These are phyloP conservation scores for Cordyceps sp. DNA, from an alignment of 2,329 filamentous ascomycete genomes.

Conservation along the genomic window DNA sequence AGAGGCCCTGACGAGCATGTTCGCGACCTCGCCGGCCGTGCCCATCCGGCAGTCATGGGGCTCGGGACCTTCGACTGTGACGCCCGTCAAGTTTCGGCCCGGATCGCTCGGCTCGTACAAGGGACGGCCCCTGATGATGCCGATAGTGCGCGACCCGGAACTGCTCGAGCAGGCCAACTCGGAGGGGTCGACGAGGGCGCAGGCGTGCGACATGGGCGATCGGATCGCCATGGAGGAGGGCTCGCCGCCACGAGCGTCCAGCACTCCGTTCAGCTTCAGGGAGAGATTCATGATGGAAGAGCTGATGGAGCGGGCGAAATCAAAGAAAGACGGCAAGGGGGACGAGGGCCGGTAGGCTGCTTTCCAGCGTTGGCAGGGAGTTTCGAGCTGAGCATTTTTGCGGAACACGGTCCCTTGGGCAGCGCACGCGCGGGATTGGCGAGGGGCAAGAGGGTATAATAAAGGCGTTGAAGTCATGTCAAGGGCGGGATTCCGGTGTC, in stretches of 20 bases:
- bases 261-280: conserved; percentile 28
- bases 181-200: conserved; percentile 29
- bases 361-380: conserved; percentile 2
- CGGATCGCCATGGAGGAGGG: conserved; percentile 29
- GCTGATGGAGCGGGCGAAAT: conserved; percentile 15
- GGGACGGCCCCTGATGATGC: conserved; percentile 33
- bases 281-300: conserved; percentile 33
- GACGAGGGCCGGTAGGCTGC: conserved; percentile 6
- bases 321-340: conserved; percentile 4
- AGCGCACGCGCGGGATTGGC: conserved; percentile 7
- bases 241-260: conserved; percentile 25
- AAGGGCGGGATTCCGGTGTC: conserved; percentile 1
- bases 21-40: conserved; percentile 27
- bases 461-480: conserved; percentile 12
- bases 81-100: conserved; percentile 16
- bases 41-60: conserved; percentile 11
- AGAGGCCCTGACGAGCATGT: conserved; percentile 9
- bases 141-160: conserved; percentile 30
- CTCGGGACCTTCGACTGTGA: conserved; percentile 11
- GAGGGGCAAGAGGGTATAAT: conserved; percentile 8
- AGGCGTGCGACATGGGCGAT: conserved; percentile 37
- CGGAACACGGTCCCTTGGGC: conserved; percentile 2
- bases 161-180: conserved; percentile 30
- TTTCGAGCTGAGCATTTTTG: conserved; percentile 5
- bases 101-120: conserved; percentile 36